Evolutionary conservation across 805 yeast genomes (phyloP), one percentile per base, ranked within the genome.

Genomic region (Cyberlindnera bimundalis): DNA sequence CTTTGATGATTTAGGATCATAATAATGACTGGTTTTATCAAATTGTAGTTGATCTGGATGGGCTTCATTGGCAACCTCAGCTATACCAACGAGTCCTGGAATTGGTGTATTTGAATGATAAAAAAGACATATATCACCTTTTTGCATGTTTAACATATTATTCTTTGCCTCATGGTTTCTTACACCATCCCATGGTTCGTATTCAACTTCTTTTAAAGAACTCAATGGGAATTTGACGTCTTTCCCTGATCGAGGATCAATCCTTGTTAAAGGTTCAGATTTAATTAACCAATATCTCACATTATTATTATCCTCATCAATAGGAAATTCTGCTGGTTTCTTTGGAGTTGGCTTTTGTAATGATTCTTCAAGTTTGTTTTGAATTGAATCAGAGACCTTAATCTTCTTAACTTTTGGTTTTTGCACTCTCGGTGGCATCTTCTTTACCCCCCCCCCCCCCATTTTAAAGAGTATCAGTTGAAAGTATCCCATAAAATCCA

Each of bases 121-220:
- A 44, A 78, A 76, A 7, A 77, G 61, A 19, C 72, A 69, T 8
- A 67, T 39, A 43, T 77, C 82, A 13, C 69, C 74, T 29, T 49
- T 48, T 15, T 57, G 45, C 82, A 78, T 78, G 28, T 61, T 59
- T 15, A 67, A 49, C 68, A 77, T 64, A 43, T 68, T 66, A 47
- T 76, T 78, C 44, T 71, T 62, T 1, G 82, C 81, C 56, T 76
- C 81, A 45, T 69, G 69, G 52, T 77, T 77, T 33, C 83, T 61
- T 10, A 77, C 81, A 1, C 83, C 82, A 46, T 74, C 76, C 82
- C 82, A 77, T n/a, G 72, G 66, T 37, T 72, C 74, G 2, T 45
- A 45, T 5, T 55, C 61, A 8, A 64, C 69, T 6, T 62, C 48
- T 14, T 65, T 52, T 11, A 77, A 56, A 23, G 70, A 75, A 8